Conservation (phyloP, 2,329 filamentous ascomycete genomes). For the Pseudogymnoascus sp. region DNA sequence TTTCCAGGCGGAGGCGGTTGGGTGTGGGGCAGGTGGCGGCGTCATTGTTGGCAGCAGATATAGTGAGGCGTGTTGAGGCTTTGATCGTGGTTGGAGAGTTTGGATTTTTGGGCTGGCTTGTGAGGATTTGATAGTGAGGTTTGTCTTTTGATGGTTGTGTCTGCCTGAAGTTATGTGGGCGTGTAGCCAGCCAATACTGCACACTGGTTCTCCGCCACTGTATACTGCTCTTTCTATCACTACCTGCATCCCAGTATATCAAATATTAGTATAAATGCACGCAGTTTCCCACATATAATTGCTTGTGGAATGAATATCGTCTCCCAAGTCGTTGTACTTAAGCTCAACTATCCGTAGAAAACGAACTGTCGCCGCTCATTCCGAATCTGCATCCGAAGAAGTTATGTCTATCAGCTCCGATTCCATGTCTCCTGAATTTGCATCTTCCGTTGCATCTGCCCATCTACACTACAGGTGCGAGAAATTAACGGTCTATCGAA, state of each 20-base stretch:
- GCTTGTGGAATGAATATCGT: too few relatives aligned
- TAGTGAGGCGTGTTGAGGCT: neutral
- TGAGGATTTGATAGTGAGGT: neutral
- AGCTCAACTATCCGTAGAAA: too few relatives aligned
- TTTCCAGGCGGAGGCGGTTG: conserved; percentile 7
- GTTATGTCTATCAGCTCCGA: too few relatives aligned
- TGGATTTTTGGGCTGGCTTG: neutral
- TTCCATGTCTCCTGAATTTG: too few relatives aligned
- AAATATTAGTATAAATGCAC: neutral
- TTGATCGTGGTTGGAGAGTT: neutral
- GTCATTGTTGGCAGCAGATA: neutral
- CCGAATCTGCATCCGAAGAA: too few relatives aligned
- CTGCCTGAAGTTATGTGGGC: conserved; percentile 16
- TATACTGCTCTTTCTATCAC: neutral
- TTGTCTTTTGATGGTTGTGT: neutral
- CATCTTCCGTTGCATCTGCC: too few relatives aligned
- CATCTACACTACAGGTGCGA: too few relatives aligned
- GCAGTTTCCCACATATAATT: too few relatives aligned
- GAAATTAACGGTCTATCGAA: too few relatives aligned
- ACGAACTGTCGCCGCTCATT: too few relatives aligned
- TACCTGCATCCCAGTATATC: neutral
- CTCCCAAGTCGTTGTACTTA: too few relatives aligned
- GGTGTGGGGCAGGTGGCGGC: neutral
- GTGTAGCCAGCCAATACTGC: neutral
- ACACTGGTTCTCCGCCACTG: neutral